Base-by-base conservation (phyloP, 495 filamentous ascomycete genomes). In the Aspergillus cavernicola region DNA sequence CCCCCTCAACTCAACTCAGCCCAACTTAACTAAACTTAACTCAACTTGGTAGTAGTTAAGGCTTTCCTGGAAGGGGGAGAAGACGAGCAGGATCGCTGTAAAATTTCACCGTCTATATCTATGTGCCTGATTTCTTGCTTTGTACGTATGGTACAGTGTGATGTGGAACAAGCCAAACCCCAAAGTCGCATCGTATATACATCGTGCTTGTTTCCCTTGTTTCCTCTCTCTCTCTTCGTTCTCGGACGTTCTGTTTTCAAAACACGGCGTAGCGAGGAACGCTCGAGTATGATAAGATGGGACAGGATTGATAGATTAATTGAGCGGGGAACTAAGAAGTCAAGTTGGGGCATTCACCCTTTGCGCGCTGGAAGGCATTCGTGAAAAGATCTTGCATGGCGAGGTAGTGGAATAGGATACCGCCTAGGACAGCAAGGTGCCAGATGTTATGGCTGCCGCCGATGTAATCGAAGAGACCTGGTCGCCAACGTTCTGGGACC, bases 331-430 rank as follows among this genome's bases (percentile, higher is more conserved):
- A 20, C 37, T 26, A 54, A 23, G 52, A 23, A 13, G 52, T 38
- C 1, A 73, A 38, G 41, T 67, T 69, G 7, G 79, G 77, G 53
- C 83, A 85, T 57, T 80, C 75, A 24, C 73, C 74, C 53, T 71
- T 55, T 26, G 87, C 90, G 40, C 90, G 76, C 53, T 72, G 64
- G 70, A 96, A 96, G n/a, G 93, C 93, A 36, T 77, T 75, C 0
- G 86, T 74, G 60, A 99, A 99, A 62, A 99, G 90, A 40, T 90
- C 82, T 63, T 96, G 89, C 93, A 99, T 97, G 20, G 93, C 93
- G 20, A 78, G 75, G 66, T 97, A 99, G 71, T 99, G 93, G 66
- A 92, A 97, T 6, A 97, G 68, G 41, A 99, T 99, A n/a, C 93
- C 93, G 16, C 91, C 88, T 22, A 99, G 70, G 20, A 99, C 93